Evolutionary conservation across 2,329 filamentous ascomycete species (phyloP).

Genomic region (Pseudocercospora vitis): DNA sequence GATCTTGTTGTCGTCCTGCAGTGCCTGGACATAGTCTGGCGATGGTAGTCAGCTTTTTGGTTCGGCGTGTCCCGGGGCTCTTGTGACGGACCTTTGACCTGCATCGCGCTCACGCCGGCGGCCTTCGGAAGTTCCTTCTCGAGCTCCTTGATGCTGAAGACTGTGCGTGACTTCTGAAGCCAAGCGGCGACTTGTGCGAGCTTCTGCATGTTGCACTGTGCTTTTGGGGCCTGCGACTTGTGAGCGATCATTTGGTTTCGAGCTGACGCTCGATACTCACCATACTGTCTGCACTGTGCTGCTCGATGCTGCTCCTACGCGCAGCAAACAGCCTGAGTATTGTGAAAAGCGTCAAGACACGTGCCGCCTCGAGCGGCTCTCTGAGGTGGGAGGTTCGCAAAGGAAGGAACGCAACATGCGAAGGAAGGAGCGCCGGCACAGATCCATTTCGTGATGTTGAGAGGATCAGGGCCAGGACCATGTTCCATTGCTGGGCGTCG

Average conservation of each 20-base stretch:
- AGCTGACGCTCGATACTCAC: neutral
- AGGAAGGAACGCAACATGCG: conserved; percentile 1
- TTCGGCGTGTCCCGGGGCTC: neutral
- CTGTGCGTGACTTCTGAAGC: conserved; percentile 60
- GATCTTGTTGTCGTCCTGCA: conserved; percentile 62
- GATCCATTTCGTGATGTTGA: neutral
- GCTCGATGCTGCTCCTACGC: too few relatives aligned
- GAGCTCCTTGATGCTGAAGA: conserved; percentile 66
- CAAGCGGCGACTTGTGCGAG: conserved; percentile 58
- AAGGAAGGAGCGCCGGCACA: neutral
- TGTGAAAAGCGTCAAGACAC: too few relatives aligned
- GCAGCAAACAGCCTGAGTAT: too few relatives aligned
- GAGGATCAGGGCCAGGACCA: neutral
- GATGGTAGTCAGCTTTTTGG: neutral
- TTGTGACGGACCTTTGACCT: conserved; percentile 41
- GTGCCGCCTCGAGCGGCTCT: too few relatives aligned
- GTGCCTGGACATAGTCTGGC: conserved; percentile 60
- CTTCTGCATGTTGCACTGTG: conserved; percentile 58
- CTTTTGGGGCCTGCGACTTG: conserved; percentile 50
- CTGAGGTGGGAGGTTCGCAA: conserved; percentile 12
- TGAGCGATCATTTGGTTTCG: neutral
- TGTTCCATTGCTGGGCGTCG: too few relatives aligned
- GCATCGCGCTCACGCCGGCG: conserved; percentile 64
- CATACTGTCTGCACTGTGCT: too few relatives aligned
- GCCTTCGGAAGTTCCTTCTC: conserved; percentile 63